Conservation (phyloP, 371 early-diverging fungal genomes). For the Circinella umbellata region DNA sequence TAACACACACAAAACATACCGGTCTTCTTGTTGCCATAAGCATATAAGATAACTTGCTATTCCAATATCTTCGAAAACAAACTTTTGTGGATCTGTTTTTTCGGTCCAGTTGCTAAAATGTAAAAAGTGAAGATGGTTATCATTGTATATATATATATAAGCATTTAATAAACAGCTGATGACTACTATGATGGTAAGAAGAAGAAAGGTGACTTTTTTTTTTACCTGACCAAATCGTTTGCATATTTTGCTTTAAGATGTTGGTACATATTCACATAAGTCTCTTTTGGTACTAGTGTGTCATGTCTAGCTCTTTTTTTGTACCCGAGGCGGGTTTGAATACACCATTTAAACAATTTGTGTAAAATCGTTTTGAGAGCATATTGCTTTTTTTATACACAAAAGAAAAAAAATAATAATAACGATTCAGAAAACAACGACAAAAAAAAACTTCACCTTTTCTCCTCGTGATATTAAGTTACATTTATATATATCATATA, state of each 20-base stretch:
- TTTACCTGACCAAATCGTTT: constrained; percentile 47
- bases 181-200: too few relatives aligned
- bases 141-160: too few relatives aligned
- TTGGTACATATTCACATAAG: constrained; percentile 65
- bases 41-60: constrained; percentile 83
- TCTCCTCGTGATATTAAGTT: too few relatives aligned
- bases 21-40: constrained; percentile 68
- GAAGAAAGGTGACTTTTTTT: too few relatives aligned
- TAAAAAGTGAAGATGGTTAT: background rate
- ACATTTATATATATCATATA: background rate
- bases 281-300: constrained; percentile 70
- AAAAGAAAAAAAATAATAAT: constrained; percentile 1
- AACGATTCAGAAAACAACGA: background rate
- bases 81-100: constrained; percentile 83
- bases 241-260: constrained; percentile 73
- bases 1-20: constrained; percentile 8
- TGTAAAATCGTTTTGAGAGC: constrained; percentile 69
- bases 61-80: constrained; percentile 86
- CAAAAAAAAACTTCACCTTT: too few relatives aligned
- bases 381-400: constrained; percentile 45
- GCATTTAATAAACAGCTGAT: too few relatives aligned
- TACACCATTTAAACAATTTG: constrained; percentile 81
- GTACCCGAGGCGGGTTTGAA: constrained; percentile 74
- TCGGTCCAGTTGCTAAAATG: constrained; percentile 68
- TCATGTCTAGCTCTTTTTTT: constrained; percentile 77